Base-by-base conservation (phyloP, 2,329 filamentous ascomycete species). In the Dactylella cylindrospora region DNA sequence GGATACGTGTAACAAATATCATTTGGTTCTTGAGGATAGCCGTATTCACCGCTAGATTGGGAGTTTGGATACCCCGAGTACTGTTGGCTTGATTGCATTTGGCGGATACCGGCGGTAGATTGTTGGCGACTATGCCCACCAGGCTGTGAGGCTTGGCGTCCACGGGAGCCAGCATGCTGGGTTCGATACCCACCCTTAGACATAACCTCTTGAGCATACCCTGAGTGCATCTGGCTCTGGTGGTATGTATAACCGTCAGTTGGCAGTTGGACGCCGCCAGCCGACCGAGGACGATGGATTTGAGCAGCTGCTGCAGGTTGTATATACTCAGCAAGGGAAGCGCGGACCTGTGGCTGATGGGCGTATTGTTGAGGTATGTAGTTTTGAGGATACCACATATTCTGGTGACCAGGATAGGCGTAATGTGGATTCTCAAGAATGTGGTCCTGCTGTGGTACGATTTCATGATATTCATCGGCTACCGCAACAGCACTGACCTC, bases 91-190 rank as follows among this genome's bases (percentile, higher is more conserved):
- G 5, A 22, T 7, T 45, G 28, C n/a, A 22, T 26, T 15, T 61
- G 47, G 10, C 47, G 55, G 9, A 22, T 19, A 32, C 41, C 53
- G 2, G 23, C 39, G 6, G 49, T 13, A 10, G 47, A 53, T 9
- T 26, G 33, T 23, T 53, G 49, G 20, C 55, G 55, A 39, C 47
- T 61, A 3, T 53, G 47, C 1, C 15, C 55, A 38, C 47, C 47
- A 15, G 55, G 53, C 25, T 43, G 47, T 15, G 47, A 43, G 9
- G 31, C 43, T 15, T 61, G 55, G 8, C 55, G 23, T 7, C 55
- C 55, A 6, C 55, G 47, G 19, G 47, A 35, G 15, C 43, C 3
- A 19, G 43, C 43, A 23, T 52, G 39, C 17, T 61, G 55, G 10
- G 2, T 47, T 13, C 41, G 49, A 2, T 57, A 38, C 10, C 15